These are phyloP conservation scores for Verticillium dahliae DNA, from an alignment of 2,329 filamentous ascomycete species.

Conservation along the genomic window DNA sequence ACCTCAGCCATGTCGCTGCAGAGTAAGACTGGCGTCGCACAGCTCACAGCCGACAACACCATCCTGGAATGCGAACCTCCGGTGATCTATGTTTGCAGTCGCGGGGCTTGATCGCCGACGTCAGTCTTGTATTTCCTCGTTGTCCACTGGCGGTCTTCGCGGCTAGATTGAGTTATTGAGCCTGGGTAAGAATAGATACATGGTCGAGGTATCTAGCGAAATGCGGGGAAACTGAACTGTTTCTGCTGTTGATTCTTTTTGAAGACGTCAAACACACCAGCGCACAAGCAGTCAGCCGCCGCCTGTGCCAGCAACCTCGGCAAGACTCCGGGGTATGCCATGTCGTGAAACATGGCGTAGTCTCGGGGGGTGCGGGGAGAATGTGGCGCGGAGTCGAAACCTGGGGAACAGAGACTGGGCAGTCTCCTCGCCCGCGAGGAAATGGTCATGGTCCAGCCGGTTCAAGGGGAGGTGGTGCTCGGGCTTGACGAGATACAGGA, in stretches of 20 bases:
- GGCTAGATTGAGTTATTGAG: neutral
- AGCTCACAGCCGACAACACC: neutral
- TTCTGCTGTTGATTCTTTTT: neutral
- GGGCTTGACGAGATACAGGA: too few species aligned
- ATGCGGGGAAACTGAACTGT: neutral
- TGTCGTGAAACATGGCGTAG: neutral
- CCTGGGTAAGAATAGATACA: neutral
- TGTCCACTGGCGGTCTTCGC: neutral
- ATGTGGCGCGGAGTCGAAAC: neutral
- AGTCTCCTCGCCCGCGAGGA: neutral
- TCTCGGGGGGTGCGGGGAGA: neutral
- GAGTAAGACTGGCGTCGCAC: neutral
- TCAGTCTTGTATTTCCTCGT: neutral
- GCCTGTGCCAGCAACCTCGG: neutral
- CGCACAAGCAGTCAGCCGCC: neutral
- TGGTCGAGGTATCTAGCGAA: neutral
- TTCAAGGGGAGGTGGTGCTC: too few species aligned
- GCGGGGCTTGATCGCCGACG: neutral
- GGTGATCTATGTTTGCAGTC: neutral
- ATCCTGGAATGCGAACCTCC: neutral
- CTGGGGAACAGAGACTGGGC: neutral
- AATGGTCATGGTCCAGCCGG: neutral
- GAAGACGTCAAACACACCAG: neutral
- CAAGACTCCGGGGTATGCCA: neutral
- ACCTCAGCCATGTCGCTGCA: neutral